A percentile compares a stretch with the other conserved stretches of the same genome.
Evolutionary conservation across 805 yeast genomes (phyloP).

Genomic region (Candida quercuum): DNA sequence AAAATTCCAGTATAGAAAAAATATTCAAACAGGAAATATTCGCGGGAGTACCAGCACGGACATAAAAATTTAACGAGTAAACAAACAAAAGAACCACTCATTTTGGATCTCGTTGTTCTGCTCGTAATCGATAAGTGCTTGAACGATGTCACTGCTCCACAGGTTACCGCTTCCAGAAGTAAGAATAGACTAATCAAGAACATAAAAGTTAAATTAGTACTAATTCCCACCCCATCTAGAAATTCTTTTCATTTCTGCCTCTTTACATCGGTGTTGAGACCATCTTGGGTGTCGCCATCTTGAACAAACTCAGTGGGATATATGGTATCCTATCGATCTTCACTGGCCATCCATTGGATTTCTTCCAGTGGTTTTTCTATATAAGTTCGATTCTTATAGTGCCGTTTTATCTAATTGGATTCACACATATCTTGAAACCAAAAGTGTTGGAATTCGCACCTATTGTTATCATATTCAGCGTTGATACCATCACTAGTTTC

Average conservation of each 20-base stretch:
- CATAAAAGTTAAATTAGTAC: too few relatives aligned
- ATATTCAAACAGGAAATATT: background rate
- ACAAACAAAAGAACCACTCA: too few relatives aligned
- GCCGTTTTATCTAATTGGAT: slow-evolving; percentile 61
- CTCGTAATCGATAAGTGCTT: background rate
- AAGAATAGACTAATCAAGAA: background rate
- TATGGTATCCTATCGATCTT: slow-evolving; percentile 82
- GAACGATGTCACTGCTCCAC: slow-evolving; percentile 7
- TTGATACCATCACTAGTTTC: slow-evolving; percentile 64
- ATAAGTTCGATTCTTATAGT: slow-evolving; percentile 56
- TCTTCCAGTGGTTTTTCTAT: slow-evolving; percentile 80
- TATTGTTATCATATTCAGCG: slow-evolving; percentile 53
- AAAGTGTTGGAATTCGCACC: slow-evolving; percentile 57
- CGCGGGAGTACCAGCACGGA: too few relatives aligned
- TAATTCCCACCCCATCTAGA: too few relatives aligned
- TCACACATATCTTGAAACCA: slow-evolving; percentile 44
- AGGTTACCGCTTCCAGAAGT: slow-evolving; percentile 12
- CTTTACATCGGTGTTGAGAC: slow-evolving; percentile 85
- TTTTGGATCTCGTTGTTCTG: too few relatives aligned
- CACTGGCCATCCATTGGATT: slow-evolving; percentile 83
- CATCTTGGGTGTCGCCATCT: slow-evolving; percentile 64
- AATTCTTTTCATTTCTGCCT: slow-evolving; percentile 68
- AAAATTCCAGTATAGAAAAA: background rate
- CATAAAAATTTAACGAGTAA: too few relatives aligned
- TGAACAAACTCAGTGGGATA: slow-evolving; percentile 85